Evolutionary conservation across 495 filamentous ascomycete species (phyloP).

Genomic region (Evernia prunastri): DNA sequence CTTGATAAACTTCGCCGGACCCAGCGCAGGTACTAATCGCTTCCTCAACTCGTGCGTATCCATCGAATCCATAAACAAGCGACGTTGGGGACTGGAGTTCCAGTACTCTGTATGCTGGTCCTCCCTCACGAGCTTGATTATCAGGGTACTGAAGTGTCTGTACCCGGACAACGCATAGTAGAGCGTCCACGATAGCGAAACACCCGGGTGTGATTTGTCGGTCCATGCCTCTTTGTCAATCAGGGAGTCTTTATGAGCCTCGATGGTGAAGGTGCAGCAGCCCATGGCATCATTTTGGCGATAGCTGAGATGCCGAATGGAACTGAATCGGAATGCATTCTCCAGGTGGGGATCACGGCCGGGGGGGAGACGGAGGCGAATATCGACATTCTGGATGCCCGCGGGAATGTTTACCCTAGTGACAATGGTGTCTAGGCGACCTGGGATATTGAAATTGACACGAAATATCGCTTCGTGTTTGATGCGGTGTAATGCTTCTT

Average conservation of each 20-base stretch:
- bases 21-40: not conserved
- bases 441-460: not conserved
- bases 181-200: too few species aligned
- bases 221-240: too few species aligned
- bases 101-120: not conserved
- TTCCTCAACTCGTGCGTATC: not conserved
- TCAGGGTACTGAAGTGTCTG: not conserved
- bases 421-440: not conserved
- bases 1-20: not conserved
- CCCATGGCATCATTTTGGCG: not conserved
- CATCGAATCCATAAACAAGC: not conserved
- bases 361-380: not conserved
- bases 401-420: not conserved
- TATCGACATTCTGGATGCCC: not conserved
- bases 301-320: not conserved
- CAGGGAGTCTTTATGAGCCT: not conserved
- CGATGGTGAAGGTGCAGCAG: not conserved
- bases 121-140: not conserved
- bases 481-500: not conserved
- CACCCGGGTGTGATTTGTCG: too few species aligned
- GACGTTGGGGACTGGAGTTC: not conserved
- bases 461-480: not conserved
- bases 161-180: not conserved
- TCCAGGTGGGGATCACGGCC: fast-evolving
- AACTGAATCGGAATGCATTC: not conserved